Conservation (phyloP, 805 yeast species). For the Pichia gijzeniarum region DNA sequence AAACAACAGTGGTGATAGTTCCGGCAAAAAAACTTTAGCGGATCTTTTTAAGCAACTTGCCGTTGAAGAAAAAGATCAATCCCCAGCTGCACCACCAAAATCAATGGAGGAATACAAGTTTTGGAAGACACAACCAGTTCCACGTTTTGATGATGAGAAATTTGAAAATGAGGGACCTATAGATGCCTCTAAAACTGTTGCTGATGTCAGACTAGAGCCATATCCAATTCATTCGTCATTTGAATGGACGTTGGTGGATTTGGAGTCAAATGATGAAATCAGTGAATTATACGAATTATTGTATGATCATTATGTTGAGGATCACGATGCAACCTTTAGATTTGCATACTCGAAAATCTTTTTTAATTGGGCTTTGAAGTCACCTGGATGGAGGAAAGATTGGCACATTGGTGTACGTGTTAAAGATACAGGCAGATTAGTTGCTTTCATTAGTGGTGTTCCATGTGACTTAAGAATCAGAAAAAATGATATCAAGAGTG, state of each 20-base stretch:
- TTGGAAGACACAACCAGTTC: slow-evolving; percentile 98
- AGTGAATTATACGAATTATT: slow-evolving; percentile 74
- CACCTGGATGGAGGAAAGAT: slow-evolving; percentile 86
- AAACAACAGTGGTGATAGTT: neutral
- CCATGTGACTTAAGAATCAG: slow-evolving; percentile 65
- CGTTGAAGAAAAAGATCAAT: slow-evolving; percentile 47
- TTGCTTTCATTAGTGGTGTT: slow-evolving; percentile 88
- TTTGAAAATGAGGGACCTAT: slow-evolving; percentile 75
- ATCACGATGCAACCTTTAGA: slow-evolving; percentile 84
- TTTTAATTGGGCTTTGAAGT: slow-evolving; percentile 86
- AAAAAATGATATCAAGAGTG: slow-evolving; percentile 47
- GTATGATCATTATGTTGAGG: slow-evolving; percentile 92
- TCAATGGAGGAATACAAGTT: slow-evolving; percentile 87
- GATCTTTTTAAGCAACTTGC: slow-evolving; percentile 53
- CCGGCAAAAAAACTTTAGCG: slow-evolving; percentile 38
- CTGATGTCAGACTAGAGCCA: slow-evolving; percentile 65
- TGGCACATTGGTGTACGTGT: slow-evolving; percentile 96
- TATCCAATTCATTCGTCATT: slow-evolving; percentile 68
- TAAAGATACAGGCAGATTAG: slow-evolving; percentile 63
- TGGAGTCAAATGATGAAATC: slow-evolving; percentile 47
- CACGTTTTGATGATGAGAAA: slow-evolving; percentile 58
- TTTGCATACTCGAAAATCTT: slow-evolving; percentile 82
- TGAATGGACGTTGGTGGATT: slow-evolving; percentile 82
- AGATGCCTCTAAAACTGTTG: slow-evolving; percentile 59
- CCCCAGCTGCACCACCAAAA: slow-evolving; percentile 53